phyloP scores from a whole-genome alignment of 1,284 basidiomycete species.

The Moesziomyces sp. region DNA sequence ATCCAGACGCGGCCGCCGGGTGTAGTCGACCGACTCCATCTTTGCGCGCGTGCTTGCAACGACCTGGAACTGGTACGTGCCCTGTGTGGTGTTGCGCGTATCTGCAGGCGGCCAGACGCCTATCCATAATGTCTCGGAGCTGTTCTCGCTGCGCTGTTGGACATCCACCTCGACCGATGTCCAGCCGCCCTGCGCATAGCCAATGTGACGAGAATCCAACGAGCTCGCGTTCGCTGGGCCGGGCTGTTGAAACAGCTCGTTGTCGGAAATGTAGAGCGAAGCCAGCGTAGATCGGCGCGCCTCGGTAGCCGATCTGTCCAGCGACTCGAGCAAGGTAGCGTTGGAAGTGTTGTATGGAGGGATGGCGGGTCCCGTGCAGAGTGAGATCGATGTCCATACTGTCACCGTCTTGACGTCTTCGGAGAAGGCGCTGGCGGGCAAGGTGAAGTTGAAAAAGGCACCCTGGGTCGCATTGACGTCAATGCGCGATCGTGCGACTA shows the following conservation, averaged over 20 bases:
- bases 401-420: slow-evolving; percentile 15
- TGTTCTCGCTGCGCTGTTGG: slow-evolving; percentile 27
- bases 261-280: slow-evolving; percentile 53
- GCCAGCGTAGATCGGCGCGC: slow-evolving; percentile 52
- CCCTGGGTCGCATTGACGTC: slow-evolving; percentile 28
- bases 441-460: slow-evolving; percentile 53
- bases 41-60: slow-evolving; percentile 40
- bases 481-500: slow-evolving; percentile 44
- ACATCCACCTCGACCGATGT: slow-evolving; percentile 39
- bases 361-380: slow-evolving; percentile 60
- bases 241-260: slow-evolving; percentile 28
- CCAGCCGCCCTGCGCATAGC: slow-evolving; percentile 58
- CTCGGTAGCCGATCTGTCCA: slow-evolving; percentile 41
- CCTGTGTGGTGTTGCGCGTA: slow-evolving; percentile 33
- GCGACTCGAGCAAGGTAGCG: slow-evolving; percentile 35
- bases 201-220: slow-evolving; percentile 24
- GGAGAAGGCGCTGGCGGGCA: slow-evolving; percentile 24
- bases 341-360: slow-evolving; percentile 61
- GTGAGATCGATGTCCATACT: slow-evolving; percentile 55
- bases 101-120: slow-evolving; percentile 60
- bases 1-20: slow-evolving; percentile 50
- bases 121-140: slow-evolving; percentile 54
- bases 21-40: slow-evolving; percentile 49
- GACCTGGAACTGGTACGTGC: slow-evolving; percentile 49
- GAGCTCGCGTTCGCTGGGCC: slow-evolving; percentile 49